Percentiles rank a stretch among this genome's conserved stretches.
phyloP scores from a whole-genome alignment of 352 stramenopile genomes.

The Phytophthora colocasiae region DNA sequence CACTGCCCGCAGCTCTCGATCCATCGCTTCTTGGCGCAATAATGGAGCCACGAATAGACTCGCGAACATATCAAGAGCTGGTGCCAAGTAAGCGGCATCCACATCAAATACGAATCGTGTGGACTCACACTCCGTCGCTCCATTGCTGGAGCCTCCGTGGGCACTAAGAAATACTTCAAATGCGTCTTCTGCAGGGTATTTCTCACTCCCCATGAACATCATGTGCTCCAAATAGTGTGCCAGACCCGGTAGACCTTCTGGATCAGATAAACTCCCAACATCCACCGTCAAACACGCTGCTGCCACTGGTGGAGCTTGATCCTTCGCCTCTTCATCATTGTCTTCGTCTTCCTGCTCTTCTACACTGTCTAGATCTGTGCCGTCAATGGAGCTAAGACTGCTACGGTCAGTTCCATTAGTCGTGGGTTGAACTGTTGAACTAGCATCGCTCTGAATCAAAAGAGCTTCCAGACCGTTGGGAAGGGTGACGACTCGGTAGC shows the following conservation, averaged over 20 bases:
- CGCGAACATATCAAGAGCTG: constrained; percentile 91
- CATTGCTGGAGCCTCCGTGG: constrained; percentile 91
- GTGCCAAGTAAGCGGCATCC: constrained; percentile 45
- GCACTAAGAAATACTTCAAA: constrained; percentile 90
- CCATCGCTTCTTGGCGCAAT: constrained; percentile 75
- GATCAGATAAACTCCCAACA: constrained; percentile 69
- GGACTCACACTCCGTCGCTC: constrained; percentile 90
- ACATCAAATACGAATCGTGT: constrained; percentile 94
- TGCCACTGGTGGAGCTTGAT: constrained; percentile 36
- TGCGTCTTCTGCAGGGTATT: constrained; percentile 93
- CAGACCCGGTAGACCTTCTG: constrained; percentile 59
- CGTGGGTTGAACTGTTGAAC: not conserved
- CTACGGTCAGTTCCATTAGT: not conserved
- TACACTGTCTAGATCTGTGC: constrained; percentile 21
- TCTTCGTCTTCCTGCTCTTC: constrained; percentile 18
- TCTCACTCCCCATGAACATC: constrained; percentile 93
- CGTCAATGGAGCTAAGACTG: constrained; percentile 23
- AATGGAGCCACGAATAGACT: constrained; percentile 93
- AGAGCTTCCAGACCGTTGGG: constrained; percentile 70
- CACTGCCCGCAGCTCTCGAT: constrained; percentile 80
- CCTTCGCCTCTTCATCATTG: constrained; percentile 6
- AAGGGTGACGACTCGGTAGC: constrained; percentile 73
- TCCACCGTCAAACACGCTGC: constrained; percentile 65
- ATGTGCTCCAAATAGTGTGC: constrained; percentile 94
- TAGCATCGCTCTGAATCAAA: constrained; percentile 62